Percentiles rank a stretch among this genome's conserved stretches.
Conservation (phyloP, 352 stramenopile genomes). For the Phytophthora quininea region DNA sequence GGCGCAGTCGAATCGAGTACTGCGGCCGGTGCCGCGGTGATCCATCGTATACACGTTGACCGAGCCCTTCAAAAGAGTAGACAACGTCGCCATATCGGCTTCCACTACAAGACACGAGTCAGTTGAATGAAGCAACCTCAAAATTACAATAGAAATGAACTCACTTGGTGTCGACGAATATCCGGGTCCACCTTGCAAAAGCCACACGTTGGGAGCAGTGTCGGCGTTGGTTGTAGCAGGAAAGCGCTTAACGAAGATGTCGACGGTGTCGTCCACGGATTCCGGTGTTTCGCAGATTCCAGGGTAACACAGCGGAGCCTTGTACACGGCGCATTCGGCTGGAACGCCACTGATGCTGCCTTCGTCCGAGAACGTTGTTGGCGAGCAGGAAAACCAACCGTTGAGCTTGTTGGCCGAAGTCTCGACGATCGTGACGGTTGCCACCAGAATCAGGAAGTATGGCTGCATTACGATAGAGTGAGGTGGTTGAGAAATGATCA, state of each 20-base stretch:
- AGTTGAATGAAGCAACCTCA: neutral
- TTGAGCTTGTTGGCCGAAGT: too few relatives aligned
- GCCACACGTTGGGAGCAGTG: too few relatives aligned
- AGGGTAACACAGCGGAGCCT: constrained; percentile 25
- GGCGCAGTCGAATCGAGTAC: too few relatives aligned
- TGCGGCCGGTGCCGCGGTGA: too few relatives aligned
- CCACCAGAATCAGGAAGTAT: too few relatives aligned
- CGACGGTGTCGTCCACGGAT: constrained; percentile 9
- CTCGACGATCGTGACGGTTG: too few relatives aligned
- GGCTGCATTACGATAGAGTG: too few relatives aligned
- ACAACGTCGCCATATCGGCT: constrained; percentile 23
- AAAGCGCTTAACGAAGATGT: too few relatives aligned
- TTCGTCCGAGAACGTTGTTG: neutral
- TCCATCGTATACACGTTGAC: constrained; percentile 24
- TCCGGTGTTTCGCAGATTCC: constrained; percentile 12
- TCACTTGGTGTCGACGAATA: constrained; percentile 34
- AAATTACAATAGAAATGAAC: neutral
- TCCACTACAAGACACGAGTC: constrained; percentile 29
- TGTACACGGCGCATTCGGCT: constrained; percentile 30
- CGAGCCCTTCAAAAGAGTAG: constrained; percentile 12
- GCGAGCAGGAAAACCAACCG: neutral
- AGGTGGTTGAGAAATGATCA: too few relatives aligned
- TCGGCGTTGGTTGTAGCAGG: too few relatives aligned
- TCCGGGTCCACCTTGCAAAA: constrained; percentile 33
- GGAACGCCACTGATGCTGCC: constrained; percentile 1